Conservation (phyloP, 2,329 filamentous ascomycete species). For the Colletotrichum eremochloae region DNA sequence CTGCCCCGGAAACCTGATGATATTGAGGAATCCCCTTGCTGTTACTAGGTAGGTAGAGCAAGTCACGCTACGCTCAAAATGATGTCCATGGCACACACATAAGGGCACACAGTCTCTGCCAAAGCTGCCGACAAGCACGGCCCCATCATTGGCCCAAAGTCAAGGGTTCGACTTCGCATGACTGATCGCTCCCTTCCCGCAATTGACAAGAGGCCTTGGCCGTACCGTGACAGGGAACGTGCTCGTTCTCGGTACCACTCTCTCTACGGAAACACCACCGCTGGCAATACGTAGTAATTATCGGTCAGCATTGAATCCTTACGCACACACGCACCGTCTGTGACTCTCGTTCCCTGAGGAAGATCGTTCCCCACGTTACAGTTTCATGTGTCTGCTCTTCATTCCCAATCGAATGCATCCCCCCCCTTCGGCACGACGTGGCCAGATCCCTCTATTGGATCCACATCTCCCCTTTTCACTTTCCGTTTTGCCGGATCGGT, state of each 20-base stretch:
- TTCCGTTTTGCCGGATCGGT: slow-evolving; percentile 12
- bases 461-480: slow-evolving; percentile 16
- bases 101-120: slow-evolving; percentile 12
- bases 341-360: slow-evolving; percentile 32
- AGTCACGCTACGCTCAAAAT: background rate
- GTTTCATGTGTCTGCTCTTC: slow-evolving; percentile 34
- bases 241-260: slow-evolving; percentile 1
- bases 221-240: slow-evolving; percentile 25
- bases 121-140: slow-evolving; percentile 22
- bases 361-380: slow-evolving; percentile 38
- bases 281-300: slow-evolving; percentile 11
- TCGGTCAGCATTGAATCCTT: background rate
- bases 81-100: background rate
- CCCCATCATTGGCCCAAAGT: slow-evolving; percentile 18
- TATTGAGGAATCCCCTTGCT: too few species aligned
- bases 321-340: slow-evolving; percentile 23
- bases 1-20: background rate
- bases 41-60: too few species aligned
- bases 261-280: slow-evolving; percentile 13
- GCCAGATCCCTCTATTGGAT: background rate
- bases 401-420: slow-evolving; percentile 37
- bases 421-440: slow-evolving; percentile 19
- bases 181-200: slow-evolving; percentile 39
- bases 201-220: slow-evolving; percentile 27
- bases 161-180: slow-evolving; percentile 31